A percentile compares a stretch with the other conserved stretches of the same genome.
These are phyloP conservation scores for Purpureocillium takamizusanense DNA, from an alignment of 2,329 filamentous ascomycete species.

Conservation along the genomic window DNA sequence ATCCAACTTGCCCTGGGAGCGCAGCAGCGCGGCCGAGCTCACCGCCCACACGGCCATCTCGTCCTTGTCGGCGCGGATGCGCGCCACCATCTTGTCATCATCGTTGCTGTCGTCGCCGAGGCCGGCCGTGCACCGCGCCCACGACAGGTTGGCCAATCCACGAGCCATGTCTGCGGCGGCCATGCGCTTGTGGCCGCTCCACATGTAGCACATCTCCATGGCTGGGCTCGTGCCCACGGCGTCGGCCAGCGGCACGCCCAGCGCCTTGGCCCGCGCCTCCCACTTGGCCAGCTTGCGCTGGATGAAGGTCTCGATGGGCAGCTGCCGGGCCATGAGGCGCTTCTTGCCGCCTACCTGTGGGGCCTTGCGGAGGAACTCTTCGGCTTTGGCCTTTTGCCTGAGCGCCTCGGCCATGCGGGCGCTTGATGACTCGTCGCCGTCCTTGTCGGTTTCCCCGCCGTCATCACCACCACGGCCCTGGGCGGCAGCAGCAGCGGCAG, in stretches of 20 bases:
- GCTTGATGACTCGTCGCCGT: too few relatives aligned
- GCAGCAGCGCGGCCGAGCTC: conserved; percentile 55
- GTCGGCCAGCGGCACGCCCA: conserved; percentile 63
- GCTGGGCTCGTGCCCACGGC: conserved; percentile 73
- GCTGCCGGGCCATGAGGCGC: conserved; percentile 77
- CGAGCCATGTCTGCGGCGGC: conserved; percentile 50
- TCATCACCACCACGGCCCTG: too few relatives aligned
- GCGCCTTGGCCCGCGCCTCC: conserved; percentile 65
- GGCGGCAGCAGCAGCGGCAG: too few relatives aligned
- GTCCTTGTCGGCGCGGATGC: conserved; percentile 44
- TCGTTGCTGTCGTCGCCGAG: too few relatives aligned
- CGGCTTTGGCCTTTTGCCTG: conserved; percentile 53
- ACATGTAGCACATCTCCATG: conserved; percentile 89
- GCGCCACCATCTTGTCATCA: conserved; percentile 27
- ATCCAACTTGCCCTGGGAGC: conserved; percentile 51
- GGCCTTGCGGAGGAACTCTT: conserved; percentile 62
- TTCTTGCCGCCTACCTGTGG: conserved; percentile 74
- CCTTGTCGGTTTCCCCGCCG: conserved; percentile 22
- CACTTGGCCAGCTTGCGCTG: conserved; percentile 79
- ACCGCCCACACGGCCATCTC: conserved; percentile 58
- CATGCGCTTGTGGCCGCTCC: conserved; percentile 86
- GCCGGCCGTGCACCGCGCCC: conserved; percentile 50
- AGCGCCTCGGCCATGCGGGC: conserved; percentile 29
- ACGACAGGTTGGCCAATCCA: conserved; percentile 55
- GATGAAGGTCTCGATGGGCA: conserved; percentile 85